Evolutionary conservation across 2,329 filamentous ascomycete genomes (phyloP).

Genomic region (Penicillium sp.): DNA sequence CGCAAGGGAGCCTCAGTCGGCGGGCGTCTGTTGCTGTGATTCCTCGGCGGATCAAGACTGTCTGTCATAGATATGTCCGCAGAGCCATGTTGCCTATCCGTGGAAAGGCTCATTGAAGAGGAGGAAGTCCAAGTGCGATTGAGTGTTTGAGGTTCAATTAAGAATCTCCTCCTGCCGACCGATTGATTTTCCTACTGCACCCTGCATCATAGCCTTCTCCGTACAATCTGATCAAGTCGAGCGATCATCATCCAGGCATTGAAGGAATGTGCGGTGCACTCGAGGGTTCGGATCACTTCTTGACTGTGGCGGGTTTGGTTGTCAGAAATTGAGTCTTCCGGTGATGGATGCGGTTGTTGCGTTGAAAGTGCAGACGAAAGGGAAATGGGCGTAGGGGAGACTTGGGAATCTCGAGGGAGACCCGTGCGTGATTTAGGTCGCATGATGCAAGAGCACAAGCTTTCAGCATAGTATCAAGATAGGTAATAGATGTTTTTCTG

Average conservation of each 20-base stretch:
- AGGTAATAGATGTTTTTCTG: background rate
- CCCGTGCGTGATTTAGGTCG: too few relatives aligned
- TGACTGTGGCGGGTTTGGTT: too few relatives aligned
- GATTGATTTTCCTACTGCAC: background rate
- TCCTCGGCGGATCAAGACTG: conserved; percentile 22
- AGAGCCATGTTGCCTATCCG: conserved; percentile 24
- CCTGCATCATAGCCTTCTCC: background rate
- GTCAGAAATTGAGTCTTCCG: too few relatives aligned
- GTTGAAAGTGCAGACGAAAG: too few relatives aligned
- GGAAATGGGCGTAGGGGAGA: too few relatives aligned
- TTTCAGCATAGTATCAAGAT: background rate
- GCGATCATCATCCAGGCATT: too few relatives aligned
- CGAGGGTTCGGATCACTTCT: too few relatives aligned
- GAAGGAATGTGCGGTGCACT: too few relatives aligned
- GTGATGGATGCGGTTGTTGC: too few relatives aligned
- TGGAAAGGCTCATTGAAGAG: conserved; percentile 2
- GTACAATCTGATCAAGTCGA: background rate
- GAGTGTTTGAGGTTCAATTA: background rate
- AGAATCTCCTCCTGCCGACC: background rate
- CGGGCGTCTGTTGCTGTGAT: conserved; percentile 10
- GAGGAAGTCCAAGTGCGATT: background rate
- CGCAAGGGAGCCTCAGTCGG: conserved; percentile 14
- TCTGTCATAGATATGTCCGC: conserved; percentile 25
- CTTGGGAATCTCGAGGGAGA: too few relatives aligned
- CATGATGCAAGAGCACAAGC: too few relatives aligned